phyloP scores from a whole-genome alignment of 2,329 filamentous ascomycete species.

The Botrytis galanthina region DNA sequence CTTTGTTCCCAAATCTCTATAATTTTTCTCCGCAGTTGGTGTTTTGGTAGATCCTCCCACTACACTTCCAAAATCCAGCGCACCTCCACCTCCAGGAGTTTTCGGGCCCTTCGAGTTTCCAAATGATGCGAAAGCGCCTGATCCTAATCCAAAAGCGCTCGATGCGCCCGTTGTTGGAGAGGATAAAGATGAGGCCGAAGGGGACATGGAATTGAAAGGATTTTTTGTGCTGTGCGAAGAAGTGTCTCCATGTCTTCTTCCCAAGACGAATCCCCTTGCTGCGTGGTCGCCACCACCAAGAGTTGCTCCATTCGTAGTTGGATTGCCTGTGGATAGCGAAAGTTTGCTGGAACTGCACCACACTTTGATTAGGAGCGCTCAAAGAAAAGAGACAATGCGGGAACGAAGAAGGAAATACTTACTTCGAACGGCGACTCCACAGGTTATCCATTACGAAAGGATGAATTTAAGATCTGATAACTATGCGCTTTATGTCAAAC shows the following conservation, averaged over 20 bases:
- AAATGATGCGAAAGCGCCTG: conserved; percentile 95
- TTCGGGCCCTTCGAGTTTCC: conserved; percentile 86
- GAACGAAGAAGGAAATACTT: conserved; percentile 34
- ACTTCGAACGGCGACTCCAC: conserved; percentile 86
- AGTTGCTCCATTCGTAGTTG: conserved; percentile 42
- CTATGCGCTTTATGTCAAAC: conserved; percentile 22
- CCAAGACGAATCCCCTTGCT: conserved; percentile 62
- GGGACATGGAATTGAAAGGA: conserved; percentile 62
- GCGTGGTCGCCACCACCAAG: conserved; percentile 45
- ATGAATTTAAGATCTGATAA: conserved; percentile 15
- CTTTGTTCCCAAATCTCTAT: conserved; percentile 46
- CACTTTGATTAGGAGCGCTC: conserved; percentile 27
- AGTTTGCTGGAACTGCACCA: conserved; percentile 64
- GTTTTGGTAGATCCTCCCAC: conserved; percentile 48
- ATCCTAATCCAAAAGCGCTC: conserved; percentile 89
- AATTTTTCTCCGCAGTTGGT: conserved; percentile 62
- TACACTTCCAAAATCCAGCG: conserved; percentile 72
- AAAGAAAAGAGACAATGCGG: conserved; percentile 16
- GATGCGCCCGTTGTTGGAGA: conserved; percentile 58
- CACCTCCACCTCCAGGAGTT: conserved; percentile 72
- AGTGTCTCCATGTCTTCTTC: conserved; percentile 72
- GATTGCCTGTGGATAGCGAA: conserved; percentile 69
- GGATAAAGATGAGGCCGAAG: conserved; percentile 17
- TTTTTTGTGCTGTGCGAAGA: conserved; percentile 73
- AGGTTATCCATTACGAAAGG: conserved; percentile 41